Conservation (phyloP, 2,329 filamentous ascomycete species). For the Talaromyces sp. region DNA sequence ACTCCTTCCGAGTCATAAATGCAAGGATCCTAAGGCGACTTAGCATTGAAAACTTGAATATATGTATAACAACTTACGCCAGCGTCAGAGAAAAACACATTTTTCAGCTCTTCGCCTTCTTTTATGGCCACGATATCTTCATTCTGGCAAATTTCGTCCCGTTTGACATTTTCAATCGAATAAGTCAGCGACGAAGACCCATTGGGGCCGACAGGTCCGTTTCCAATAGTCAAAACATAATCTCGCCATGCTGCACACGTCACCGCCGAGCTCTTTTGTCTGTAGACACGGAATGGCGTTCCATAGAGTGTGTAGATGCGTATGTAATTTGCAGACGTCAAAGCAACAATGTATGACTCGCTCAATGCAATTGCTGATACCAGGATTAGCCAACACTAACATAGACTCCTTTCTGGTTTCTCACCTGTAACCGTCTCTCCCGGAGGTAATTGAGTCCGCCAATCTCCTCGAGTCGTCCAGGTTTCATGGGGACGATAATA, state of each 20-base stretch:
- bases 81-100: conserved; percentile 83
- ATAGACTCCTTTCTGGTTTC: conserved; percentile 1
- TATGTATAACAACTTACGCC: conserved; percentile 55
- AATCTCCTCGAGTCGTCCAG: conserved; percentile 87
- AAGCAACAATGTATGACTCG: conserved; percentile 84
- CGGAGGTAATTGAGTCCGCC: conserved; percentile 78
- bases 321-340: conserved; percentile 80
- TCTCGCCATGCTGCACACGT: conserved; percentile 92
- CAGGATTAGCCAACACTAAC: conserved; percentile 6
- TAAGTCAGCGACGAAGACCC: conserved; percentile 76
- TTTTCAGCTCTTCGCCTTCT: conserved; percentile 65
- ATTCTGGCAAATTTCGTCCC: conserved; percentile 89
- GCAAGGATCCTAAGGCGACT: conserved; percentile 66
- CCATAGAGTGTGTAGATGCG: conserved; percentile 91
- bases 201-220: conserved; percentile 75
- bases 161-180: conserved; percentile 89
- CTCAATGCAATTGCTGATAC: conserved; percentile 74
- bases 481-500: conserved; percentile 97
- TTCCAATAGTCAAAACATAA: conserved; percentile 94
- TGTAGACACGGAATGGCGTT: conserved; percentile 79
- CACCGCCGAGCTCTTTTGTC: conserved; percentile 88
- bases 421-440: conserved; percentile 70
- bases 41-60: neutral
- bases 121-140: conserved; percentile 86
- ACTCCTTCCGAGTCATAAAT: conserved; percentile 93